Percentiles rank a stretch among this genome's conserved stretches.
Conservation (phyloP, 202 grass and related monocot species). For the Schoenoplectus tabernaemontani region DNA sequence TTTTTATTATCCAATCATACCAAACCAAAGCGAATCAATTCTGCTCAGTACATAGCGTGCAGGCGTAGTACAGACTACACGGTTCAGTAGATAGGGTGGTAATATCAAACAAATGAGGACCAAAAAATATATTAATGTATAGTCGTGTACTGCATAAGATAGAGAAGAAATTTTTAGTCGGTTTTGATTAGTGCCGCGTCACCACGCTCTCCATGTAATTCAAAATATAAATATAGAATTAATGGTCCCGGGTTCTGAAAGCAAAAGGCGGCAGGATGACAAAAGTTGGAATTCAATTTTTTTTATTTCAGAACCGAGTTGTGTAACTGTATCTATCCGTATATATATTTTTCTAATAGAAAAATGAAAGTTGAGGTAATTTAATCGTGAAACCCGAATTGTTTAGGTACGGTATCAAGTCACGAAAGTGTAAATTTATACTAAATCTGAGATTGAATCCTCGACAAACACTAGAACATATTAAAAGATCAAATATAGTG, state of each 20-base stretch:
- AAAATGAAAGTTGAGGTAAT: no score
- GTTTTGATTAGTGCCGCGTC: not conserved
- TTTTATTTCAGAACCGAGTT: no score
- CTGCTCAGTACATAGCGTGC: no score
- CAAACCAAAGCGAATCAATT: not conserved
- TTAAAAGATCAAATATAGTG: no score
- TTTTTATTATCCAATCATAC: not conserved
- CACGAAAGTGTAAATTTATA: no score
- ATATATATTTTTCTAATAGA: not conserved
- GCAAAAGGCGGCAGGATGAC: not conserved
- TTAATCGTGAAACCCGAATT: no score
- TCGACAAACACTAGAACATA: no score
- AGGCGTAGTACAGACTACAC: no score
- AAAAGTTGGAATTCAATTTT: no score
- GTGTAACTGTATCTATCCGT: not conserved
- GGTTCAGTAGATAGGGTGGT: not conserved
- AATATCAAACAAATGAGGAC: not conserved
- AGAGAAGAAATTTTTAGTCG: not conserved
- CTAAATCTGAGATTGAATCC: no score
- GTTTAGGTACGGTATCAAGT: no score
- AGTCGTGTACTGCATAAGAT: not conserved
- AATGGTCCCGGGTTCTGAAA: not conserved
- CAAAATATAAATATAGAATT: no score
- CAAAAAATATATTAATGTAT: not conserved
- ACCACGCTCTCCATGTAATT: not conserved